Base-by-base conservation (phyloP, 2,329 filamentous ascomycete species). In the Coniochaeta pulveracea region DNA sequence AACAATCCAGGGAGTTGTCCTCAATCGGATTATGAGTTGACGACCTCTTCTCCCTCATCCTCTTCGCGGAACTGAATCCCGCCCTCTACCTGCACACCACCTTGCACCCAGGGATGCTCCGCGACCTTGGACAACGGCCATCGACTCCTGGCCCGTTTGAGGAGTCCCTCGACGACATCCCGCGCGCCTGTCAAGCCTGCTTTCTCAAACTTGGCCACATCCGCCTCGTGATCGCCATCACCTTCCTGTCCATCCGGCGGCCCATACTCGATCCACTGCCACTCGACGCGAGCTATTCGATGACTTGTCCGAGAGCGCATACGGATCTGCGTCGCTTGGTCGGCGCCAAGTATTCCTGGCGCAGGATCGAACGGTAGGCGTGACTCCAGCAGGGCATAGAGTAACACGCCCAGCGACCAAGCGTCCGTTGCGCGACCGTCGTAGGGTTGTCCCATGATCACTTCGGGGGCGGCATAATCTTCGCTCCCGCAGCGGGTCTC, bases 391-490 rank as follows among this genome's bases (percentile, higher is more conserved):
- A 96, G 72, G 2, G 91, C 86, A 52, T 96, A 98, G 0, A 96
- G 69, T 3, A 96, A 63, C 2, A 98, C 91, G 33, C 91, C 91
- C 1, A 96, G 67, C 0, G 89, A 93, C 91, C 91, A 98, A 8
- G 85, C 86, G 51, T 98, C 91, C 1, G 83, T 94, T 2, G 80
- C 75, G 23, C 85, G 83, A 19, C 91, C 91, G 52, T 96, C 88
- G 51, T 98, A 98, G 6, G 85, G 76, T 50, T 94, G 85, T 16
- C 89, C 89, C 66, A 98, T 85, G 34, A 98, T 80, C 28, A 98
- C 86, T 54, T 98, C 91, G 0, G 91, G 91, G 0, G 91, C 89
- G 2, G 89, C 89, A 52, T 98, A 98, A 58, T 98, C 91, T 57
- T 96, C 91, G 25, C 84, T 93, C 19, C 91, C 91, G 54, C 91